Evolutionary conservation across 345 rosid genomes (phyloP).

Genomic region (Excoecaria cochinchinensis): DNA sequence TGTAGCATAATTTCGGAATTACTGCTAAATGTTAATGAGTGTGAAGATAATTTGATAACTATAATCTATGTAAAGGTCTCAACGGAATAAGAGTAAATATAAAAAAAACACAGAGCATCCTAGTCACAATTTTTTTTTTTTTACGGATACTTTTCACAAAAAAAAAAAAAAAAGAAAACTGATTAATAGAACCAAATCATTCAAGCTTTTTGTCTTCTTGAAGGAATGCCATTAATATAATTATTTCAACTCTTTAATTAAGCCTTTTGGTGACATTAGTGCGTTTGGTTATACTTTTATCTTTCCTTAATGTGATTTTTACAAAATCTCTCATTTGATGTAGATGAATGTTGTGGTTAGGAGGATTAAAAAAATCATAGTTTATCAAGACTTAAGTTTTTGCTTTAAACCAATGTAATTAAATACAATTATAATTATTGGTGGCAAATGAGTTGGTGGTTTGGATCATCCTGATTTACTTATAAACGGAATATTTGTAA

Average conservation of each 20-base stretch:
- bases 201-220: not conserved
- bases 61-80: too few relatives aligned
- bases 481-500: too few relatives aligned
- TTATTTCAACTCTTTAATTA: not conserved
- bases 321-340: too few relatives aligned
- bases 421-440: too few relatives aligned
- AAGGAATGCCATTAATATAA: not conserved
- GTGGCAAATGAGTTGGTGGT: too few relatives aligned
- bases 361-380: too few relatives aligned
- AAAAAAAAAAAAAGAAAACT: too few relatives aligned
- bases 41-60: not conserved
- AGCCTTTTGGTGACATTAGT: not conserved
- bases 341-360: too few relatives aligned
- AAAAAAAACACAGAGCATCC: not conserved
- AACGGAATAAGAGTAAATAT: not conserved
- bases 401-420: too few relatives aligned
- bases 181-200: not conserved
- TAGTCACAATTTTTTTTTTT: constrained; percentile 1
- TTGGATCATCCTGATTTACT: too few relatives aligned
- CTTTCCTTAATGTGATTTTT: not conserved
- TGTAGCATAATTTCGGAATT: not conserved
- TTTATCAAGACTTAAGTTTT: too few relatives aligned
- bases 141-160: not conserved
- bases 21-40: not conserved
- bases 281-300: not conserved